These are phyloP conservation scores for Plasmodium billcollinsi DNA, from an alignment of 169 alveolate species.

Conservation along the genomic window DNA sequence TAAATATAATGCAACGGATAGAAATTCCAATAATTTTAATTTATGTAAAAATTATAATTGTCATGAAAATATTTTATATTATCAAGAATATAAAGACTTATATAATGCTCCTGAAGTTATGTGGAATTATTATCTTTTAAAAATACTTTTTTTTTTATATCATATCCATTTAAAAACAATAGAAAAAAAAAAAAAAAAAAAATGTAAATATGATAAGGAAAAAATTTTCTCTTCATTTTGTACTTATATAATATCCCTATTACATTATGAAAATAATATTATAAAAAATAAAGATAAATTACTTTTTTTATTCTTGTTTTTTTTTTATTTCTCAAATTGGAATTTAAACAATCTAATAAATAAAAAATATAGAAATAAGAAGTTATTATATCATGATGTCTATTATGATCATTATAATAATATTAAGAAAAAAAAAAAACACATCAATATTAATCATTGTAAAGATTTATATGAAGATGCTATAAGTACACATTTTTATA, in stretches of 20 bases:
- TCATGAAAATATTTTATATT: background rate
- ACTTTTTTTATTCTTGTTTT: constrained; percentile 45
- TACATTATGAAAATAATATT: constrained; percentile 54
- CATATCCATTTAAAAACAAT: background rate
- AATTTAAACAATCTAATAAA: constrained; percentile 1
- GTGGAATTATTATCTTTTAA: constrained; percentile 45
- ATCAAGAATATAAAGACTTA: too few relatives aligned
- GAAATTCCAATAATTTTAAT: constrained; percentile 1
- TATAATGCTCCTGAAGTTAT: background rate
- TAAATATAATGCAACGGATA: background rate
- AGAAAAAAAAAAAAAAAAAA: constrained; percentile 3
- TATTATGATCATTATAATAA: background rate
- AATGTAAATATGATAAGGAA: background rate
- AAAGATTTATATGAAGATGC: background rate
- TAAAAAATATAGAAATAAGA: background rate
- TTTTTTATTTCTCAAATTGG: constrained; percentile 21
- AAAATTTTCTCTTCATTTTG: constrained; percentile 3
- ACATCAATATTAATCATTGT: background rate
- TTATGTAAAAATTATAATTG: constrained; percentile 1
- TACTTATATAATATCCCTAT: constrained; percentile 18
- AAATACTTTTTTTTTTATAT: constrained; percentile 20
- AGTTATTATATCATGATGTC: background rate
- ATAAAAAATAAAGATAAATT: constrained; percentile 54
- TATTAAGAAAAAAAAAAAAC: constrained; percentile 22
- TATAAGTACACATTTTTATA: constrained; percentile 9